A percentile compares a stretch with the other conserved stretches of the same genome.
Evolutionary conservation across 768 basidiomycete species (phyloP).

Genomic region (Lentinula guzmanii): DNA sequence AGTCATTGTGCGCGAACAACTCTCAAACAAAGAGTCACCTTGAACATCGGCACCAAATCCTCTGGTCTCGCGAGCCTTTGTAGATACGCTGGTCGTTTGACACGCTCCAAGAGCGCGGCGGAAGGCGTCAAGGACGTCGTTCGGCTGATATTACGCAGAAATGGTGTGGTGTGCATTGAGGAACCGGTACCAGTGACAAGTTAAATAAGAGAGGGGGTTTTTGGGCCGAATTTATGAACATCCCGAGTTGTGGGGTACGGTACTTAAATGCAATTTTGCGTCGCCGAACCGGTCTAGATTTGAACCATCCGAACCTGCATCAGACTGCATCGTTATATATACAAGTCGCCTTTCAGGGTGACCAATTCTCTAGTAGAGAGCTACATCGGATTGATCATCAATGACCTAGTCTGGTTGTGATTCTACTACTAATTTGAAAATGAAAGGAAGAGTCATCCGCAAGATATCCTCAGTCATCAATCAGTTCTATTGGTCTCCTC

Average conservation of each 20-base stretch:
- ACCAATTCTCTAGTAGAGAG: too few relatives aligned
- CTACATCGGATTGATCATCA: too few relatives aligned
- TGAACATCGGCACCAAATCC: slow-evolving; percentile 36
- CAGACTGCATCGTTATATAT: too few relatives aligned
- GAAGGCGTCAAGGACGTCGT: slow-evolving; percentile 15
- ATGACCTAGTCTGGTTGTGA: too few relatives aligned
- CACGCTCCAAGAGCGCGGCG: slow-evolving; percentile 33
- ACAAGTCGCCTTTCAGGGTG: too few relatives aligned
- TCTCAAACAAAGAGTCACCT: slow-evolving; percentile 17
- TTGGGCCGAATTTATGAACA: background rate
- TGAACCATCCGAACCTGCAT: background rate
- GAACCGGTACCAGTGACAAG: background rate
- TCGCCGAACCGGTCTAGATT: background rate
- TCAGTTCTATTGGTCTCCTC: too few relatives aligned
- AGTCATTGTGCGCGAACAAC: too few relatives aligned
- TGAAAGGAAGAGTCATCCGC: too few relatives aligned
- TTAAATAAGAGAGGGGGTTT: background rate
- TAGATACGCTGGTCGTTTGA: slow-evolving; percentile 30
- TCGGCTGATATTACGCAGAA: background rate
- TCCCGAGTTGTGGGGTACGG: background rate
- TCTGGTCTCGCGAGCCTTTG: slow-evolving; percentile 29
- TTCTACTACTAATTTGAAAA: too few relatives aligned
- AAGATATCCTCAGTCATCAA: too few relatives aligned
- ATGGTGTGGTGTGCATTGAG: background rate
- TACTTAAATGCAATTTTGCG: background rate